Evolutionary conservation across 768 basidiomycete genomes (phyloP).

Genomic region (Hebeloma cylindrosporum): DNA sequence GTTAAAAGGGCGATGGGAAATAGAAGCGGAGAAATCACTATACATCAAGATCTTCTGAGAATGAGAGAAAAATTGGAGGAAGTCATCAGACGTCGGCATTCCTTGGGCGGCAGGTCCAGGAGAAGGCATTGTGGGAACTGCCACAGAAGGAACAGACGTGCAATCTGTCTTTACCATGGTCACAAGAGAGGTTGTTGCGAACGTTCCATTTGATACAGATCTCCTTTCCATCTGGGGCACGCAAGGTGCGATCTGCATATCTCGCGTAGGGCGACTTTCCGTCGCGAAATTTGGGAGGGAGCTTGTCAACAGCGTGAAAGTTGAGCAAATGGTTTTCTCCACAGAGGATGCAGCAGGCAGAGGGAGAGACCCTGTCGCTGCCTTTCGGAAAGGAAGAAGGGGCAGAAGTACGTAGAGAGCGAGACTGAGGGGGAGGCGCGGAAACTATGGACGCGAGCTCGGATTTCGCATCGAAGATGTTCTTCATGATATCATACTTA

Average conservation of each 20-base stretch:
- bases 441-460: no score
- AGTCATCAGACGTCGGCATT: background rate
- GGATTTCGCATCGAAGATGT: background rate
- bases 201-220: constrained; percentile 10
- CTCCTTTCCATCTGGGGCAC: background rate
- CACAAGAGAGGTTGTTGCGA: background rate
- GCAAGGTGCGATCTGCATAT: background rate
- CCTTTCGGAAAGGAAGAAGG: constrained; percentile 8
- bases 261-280: constrained; percentile 1
- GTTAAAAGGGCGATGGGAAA: no score
- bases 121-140: constrained; percentile 9
- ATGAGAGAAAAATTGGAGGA: background rate
- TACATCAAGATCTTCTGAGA: background rate
- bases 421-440: background rate
- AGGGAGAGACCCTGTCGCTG: constrained; percentile 1
- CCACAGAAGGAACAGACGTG: constrained; percentile 11
- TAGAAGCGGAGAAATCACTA: constrained; percentile 5
- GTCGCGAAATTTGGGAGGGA: background rate
- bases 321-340: constrained; percentile 3
- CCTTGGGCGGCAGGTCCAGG: constrained; percentile 4
- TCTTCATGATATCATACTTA: background rate
- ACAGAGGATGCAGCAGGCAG: constrained; percentile 10
- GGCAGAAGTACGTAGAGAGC: background rate
- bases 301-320: background rate
- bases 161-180: background rate